A percentile compares a stretch with the other conserved stretches of the same genome.
Evolutionary conservation across 139 green algal species (phyloP).

Genomic region (Desmodesmus armatus): DNA sequence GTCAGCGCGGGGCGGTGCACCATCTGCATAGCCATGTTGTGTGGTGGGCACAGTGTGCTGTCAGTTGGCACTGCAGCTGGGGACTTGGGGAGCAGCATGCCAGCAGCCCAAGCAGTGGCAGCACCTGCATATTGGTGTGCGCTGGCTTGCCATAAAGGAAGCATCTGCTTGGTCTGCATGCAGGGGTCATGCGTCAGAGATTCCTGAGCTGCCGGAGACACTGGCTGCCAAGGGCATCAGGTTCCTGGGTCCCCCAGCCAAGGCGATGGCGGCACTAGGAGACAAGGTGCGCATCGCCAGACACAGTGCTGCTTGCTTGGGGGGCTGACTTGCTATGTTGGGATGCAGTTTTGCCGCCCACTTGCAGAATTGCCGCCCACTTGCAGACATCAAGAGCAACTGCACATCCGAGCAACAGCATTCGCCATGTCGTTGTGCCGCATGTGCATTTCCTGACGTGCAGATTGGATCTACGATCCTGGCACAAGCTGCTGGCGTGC

Average conservation of each 20-base stretch:
- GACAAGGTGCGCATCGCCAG: conserved; percentile 86
- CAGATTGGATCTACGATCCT: conserved; percentile 94
- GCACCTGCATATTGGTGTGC: neutral
- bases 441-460: neutral
- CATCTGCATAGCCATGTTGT: neutral
- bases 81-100: neutral
- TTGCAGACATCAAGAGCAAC: neutral
- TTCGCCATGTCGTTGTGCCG: neutral
- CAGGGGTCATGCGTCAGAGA: conserved; percentile 97
- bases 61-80: neutral
- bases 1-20: too few species aligned
- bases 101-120: neutral
- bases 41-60: neutral
- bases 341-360: neutral
- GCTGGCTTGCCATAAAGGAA: neutral
- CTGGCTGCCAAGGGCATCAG: conserved; percentile 80
- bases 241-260: conserved; percentile 91
- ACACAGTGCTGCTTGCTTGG: neutral
- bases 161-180: conserved; percentile 8
- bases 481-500: conserved; percentile 92
- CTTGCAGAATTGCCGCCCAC: neutral
- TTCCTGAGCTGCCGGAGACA: conserved; percentile 90
- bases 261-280: conserved; percentile 93
- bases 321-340: neutral
- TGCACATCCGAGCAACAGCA: neutral